These are phyloP conservation scores for Colletotrichum phormii DNA, from an alignment of 2,329 filamentous ascomycete genomes.

Conservation along the genomic window DNA sequence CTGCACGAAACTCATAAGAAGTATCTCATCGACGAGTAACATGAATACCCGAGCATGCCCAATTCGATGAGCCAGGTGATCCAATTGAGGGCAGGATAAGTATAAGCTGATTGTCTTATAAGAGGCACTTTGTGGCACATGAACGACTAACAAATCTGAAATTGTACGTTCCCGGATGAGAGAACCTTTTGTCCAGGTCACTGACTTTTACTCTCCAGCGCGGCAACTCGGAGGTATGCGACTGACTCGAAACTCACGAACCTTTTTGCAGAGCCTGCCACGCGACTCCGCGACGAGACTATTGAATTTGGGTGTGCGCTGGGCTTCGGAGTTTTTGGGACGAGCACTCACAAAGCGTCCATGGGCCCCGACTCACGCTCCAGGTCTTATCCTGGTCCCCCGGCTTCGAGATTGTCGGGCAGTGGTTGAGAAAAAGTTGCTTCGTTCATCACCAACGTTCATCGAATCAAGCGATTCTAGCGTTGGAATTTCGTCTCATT, in stretches of 20 bases:
- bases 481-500: neutral
- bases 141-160: neutral
- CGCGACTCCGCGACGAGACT: neutral
- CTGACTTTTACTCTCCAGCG: conserved; percentile 9
- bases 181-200: conserved; percentile 1
- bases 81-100: neutral
- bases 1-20: neutral
- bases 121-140: neutral
- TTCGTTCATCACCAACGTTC: neutral
- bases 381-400: neutral
- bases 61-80: neutral
- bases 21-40: neutral
- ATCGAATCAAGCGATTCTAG: conserved; percentile 18
- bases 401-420: neutral
- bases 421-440: neutral
- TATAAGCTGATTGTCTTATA: neutral
- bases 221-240: neutral
- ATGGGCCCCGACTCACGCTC: conserved; percentile 21
- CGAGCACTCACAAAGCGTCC: conserved; percentile 5
- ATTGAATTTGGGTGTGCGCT: neutral
- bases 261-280: conserved; percentile 11
- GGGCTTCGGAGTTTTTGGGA: neutral
- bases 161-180: neutral
- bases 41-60: neutral
- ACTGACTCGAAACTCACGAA: conserved; percentile 25